A percentile compares a stretch with the other conserved stretches of the same genome.
These are phyloP conservation scores for Leptographium radiaticola DNA, from an alignment of 2,329 filamentous ascomycete species.

Conservation along the genomic window DNA sequence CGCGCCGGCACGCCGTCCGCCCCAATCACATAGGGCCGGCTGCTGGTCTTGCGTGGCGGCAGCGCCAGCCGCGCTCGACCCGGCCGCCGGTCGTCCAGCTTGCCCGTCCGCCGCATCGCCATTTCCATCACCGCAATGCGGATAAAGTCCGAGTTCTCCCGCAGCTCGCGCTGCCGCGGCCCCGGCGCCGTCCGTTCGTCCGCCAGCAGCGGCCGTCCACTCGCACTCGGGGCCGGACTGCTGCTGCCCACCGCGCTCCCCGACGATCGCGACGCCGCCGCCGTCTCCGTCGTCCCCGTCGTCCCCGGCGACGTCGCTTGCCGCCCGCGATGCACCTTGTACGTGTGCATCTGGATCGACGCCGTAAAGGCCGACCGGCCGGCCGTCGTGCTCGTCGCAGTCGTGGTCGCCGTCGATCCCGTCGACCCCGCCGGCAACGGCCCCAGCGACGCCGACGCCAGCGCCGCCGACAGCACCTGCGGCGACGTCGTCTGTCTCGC, in stretches of 20 bases:
- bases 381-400: background rate
- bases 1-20: constrained; percentile 44
- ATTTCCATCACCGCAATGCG: constrained; percentile 60
- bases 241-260: background rate
- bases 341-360: constrained; percentile 61
- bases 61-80: constrained; percentile 55
- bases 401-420: background rate
- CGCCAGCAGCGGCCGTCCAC: background rate
- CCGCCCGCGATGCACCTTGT: constrained; percentile 35
- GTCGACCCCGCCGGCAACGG: background rate
- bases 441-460: background rate
- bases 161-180: constrained; percentile 51
- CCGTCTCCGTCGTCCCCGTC: background rate
- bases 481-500: background rate
- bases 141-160: constrained; percentile 59
- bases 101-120: constrained; percentile 54
- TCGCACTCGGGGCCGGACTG: background rate
- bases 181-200: constrained; percentile 21
- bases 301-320: constrained; percentile 2
- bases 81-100: constrained; percentile 52
- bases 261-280: background rate
- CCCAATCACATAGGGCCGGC: constrained; percentile 42
- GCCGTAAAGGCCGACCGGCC: constrained; percentile 37
- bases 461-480: constrained; percentile 6
- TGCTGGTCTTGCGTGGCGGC: constrained; percentile 45